Conservation (phyloP, 352 stramenopile species). For the Phytophthora pisi region DNA sequence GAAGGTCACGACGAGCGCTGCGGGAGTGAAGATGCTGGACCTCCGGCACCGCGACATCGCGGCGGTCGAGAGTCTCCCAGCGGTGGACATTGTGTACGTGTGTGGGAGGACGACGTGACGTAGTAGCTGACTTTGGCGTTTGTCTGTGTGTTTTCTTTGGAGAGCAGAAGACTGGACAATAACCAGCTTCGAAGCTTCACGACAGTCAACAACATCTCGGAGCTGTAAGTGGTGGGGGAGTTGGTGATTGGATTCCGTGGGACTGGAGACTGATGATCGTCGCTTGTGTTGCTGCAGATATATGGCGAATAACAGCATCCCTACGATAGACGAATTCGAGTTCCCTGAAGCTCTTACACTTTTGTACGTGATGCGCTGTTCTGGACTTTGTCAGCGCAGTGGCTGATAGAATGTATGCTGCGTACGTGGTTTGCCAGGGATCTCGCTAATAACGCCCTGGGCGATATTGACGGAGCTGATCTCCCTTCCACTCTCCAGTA, state of each 20-base stretch:
- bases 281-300: constrained; percentile 18
- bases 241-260: background rate
- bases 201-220: constrained; percentile 20
- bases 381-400: background rate
- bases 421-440: constrained; percentile 15
- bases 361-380: constrained; percentile 25
- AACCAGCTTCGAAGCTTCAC: constrained; percentile 34
- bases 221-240: constrained; percentile 21
- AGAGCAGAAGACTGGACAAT: constrained; percentile 34
- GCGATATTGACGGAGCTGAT: constrained; percentile 11
- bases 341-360: constrained; percentile 30
- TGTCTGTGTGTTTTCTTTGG: background rate
- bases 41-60: constrained; percentile 27
- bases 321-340: constrained; percentile 23
- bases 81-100: constrained; percentile 31
- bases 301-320: constrained; percentile 43
- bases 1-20: constrained; percentile 14
- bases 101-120: background rate
- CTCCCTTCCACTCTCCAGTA: constrained; percentile 29
- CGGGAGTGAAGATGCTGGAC: constrained; percentile 22
- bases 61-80: constrained; percentile 29
- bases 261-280: background rate
- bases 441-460: constrained; percentile 31
- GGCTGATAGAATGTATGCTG: background rate
- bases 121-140: background rate